A percentile compares a stretch with the other conserved stretches of the same genome.
Conservation (phyloP, 768 basidiomycete species). For the Mycena olivaceomarginata region DNA sequence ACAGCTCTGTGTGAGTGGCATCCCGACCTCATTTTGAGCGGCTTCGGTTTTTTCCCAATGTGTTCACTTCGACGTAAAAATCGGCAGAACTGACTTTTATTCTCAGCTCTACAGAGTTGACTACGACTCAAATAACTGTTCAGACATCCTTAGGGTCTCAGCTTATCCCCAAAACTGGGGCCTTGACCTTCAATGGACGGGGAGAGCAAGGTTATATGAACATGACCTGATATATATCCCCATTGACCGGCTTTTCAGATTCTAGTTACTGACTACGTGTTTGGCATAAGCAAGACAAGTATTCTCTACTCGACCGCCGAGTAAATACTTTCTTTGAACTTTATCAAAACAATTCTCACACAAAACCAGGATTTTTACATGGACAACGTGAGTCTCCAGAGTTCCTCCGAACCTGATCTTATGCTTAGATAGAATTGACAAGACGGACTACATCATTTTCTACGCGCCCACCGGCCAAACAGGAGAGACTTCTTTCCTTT, state of each 20-base stretch:
- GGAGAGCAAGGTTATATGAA: conserved; percentile 59
- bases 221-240: neutral
- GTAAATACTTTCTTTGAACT: conserved; percentile 50
- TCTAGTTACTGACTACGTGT: conserved; percentile 68
- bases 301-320: conserved; percentile 70
- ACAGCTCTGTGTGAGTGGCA: conserved; percentile 60
- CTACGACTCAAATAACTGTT: conserved; percentile 64
- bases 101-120: conserved; percentile 64
- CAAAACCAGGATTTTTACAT: conserved; percentile 67
- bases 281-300: conserved; percentile 57
- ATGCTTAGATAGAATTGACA: conserved; percentile 57
- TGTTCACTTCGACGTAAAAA: too few relatives aligned
- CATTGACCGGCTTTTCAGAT: conserved; percentile 48
- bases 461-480: conserved; percentile 64
- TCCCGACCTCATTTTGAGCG: neutral
- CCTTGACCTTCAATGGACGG: conserved; percentile 64
- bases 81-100: neutral
- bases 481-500: conserved; percentile 66
- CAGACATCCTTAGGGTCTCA: conserved; percentile 63
- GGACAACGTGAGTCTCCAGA: conserved; percentile 68
- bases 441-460: conserved; percentile 63
- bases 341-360: conserved; percentile 4
- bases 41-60: neutral
- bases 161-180: conserved; percentile 60
- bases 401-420: neutral